Conservation (phyloP, 306 rosid genomes). For the Cucumis melo region DNA sequence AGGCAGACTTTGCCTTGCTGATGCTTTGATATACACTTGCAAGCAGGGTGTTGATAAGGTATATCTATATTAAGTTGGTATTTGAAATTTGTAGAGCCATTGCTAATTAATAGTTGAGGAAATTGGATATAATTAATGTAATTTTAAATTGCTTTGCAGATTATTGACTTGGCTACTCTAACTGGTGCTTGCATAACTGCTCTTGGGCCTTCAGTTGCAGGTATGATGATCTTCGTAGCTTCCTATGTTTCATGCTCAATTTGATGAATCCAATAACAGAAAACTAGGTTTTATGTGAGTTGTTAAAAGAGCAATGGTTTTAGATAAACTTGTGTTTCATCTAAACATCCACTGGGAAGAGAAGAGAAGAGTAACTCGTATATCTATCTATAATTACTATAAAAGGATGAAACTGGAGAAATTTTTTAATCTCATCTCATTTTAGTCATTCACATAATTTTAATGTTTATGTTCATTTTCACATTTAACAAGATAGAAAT, state of each 20-base stretch:
- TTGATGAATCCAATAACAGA: background rate
- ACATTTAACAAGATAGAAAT: too few species aligned
- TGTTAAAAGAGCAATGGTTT: too few species aligned
- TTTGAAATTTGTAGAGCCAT: background rate
- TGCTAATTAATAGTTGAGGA: background rate
- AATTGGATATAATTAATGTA: slow-evolving; percentile 19
- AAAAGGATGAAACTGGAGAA: too few species aligned
- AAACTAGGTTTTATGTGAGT: background rate
- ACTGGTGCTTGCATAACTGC: slow-evolving; percentile 87
- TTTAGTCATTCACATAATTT: too few species aligned
- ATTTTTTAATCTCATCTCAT: too few species aligned
- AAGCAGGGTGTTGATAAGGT: slow-evolving; percentile 99
- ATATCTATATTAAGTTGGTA: background rate
- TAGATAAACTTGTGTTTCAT: too few species aligned
- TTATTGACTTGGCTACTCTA: slow-evolving; percentile 86
- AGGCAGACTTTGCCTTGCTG: slow-evolving; percentile 96
- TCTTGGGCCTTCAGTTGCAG: slow-evolving; percentile 92
- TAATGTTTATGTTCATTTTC: too few species aligned
- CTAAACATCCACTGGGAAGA: too few species aligned
- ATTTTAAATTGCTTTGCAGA: slow-evolving; percentile 29
- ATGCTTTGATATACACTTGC: slow-evolving; percentile 83
- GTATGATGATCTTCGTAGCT: slow-evolving; percentile 16
- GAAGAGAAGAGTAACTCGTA: too few species aligned
- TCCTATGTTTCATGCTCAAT: background rate
- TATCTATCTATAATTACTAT: too few species aligned